Percentiles rank a stretch among this genome's conserved stretches.
Conservation (phyloP, 306 rosid genomes). For the Senna siamea region DNA sequence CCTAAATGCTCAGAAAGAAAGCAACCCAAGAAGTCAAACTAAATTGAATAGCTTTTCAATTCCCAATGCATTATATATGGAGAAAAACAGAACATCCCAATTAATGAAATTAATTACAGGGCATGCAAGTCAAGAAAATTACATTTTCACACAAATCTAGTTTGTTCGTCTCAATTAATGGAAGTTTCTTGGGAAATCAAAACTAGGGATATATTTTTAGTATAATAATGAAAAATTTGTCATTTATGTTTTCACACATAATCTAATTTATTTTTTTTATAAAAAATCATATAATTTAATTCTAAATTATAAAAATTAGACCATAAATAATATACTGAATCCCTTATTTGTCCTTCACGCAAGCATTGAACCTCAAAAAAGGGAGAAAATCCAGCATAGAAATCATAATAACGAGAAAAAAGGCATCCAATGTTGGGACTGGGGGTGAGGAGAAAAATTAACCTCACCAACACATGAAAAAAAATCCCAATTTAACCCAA, state of each 20-base stretch:
- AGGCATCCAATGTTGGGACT: slow-evolving; percentile 6
- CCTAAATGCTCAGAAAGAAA: slow-evolving; percentile 9
- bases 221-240: too few species aligned
- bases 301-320: too few species aligned
- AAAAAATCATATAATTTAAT: too few species aligned
- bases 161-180: not conserved
- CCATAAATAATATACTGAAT: too few species aligned
- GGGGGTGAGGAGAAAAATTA: too few species aligned
- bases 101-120: not conserved
- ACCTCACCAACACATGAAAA: slow-evolving; percentile 18
- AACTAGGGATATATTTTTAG: not conserved
- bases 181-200: not conserved
- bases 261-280: too few species aligned
- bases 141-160: not conserved
- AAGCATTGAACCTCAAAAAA: slow-evolving; percentile 23
- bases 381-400: not conserved
- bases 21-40: not conserved
- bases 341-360: not conserved
- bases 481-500: not conserved
- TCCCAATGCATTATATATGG: not conserved
- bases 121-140: not conserved
- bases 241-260: too few species aligned
- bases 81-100: not conserved
- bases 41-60: not conserved
- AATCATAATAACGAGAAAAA: not conserved